Percentiles rank a stretch among this genome's conserved stretches.
These are phyloP conservation scores for Neopestalotiopsis rosae DNA, from an alignment of 2,329 filamentous ascomycete genomes.

Conservation along the genomic window DNA sequence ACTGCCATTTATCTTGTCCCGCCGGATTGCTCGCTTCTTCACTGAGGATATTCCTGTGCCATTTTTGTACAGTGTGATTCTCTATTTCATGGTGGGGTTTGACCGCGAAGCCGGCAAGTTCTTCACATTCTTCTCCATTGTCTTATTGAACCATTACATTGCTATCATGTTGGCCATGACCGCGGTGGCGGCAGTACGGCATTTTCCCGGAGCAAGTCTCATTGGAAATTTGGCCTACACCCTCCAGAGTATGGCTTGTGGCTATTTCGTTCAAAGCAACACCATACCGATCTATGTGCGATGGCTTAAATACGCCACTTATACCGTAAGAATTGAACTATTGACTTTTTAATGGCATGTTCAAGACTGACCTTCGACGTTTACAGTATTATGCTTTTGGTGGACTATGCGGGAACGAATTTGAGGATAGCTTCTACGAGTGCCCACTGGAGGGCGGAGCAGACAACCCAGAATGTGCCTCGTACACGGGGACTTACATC, in stretches of 20 bases:
- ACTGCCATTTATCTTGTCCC: slow-evolving; percentile 71
- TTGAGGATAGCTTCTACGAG: slow-evolving; percentile 73
- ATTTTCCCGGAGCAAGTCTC: slow-evolving; percentile 73
- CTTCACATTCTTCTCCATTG: slow-evolving; percentile 73
- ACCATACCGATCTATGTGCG: slow-evolving; percentile 79
- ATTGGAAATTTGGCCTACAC: slow-evolving; percentile 77
- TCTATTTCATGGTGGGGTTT: slow-evolving; percentile 81
- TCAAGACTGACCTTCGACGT: slow-evolving; percentile 23
- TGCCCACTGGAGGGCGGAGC: slow-evolving; percentile 69
- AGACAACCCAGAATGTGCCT: slow-evolving; percentile 67
- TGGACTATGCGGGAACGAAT: slow-evolving; percentile 75
- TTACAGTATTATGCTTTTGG: slow-evolving; percentile 72
- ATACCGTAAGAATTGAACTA: slow-evolving; percentile 50
- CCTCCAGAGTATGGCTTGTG: slow-evolving; percentile 75
- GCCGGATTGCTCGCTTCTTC: slow-evolving; percentile 70
- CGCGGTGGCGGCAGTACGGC: slow-evolving; percentile 67
- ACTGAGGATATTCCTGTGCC: slow-evolving; percentile 78
- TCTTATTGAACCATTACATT: slow-evolving; percentile 74
- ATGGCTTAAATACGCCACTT: slow-evolving; percentile 75
- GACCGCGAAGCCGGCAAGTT: slow-evolving; percentile 67
- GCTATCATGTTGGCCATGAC: slow-evolving; percentile 74
- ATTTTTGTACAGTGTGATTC: slow-evolving; percentile 71
- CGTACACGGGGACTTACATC: slow-evolving; percentile 73
- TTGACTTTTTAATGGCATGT: not conserved
- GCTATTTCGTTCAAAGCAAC: slow-evolving; percentile 77